Base-by-base conservation (phyloP, 768 basidiomycete genomes). In the Termitomyces titanicus region DNA sequence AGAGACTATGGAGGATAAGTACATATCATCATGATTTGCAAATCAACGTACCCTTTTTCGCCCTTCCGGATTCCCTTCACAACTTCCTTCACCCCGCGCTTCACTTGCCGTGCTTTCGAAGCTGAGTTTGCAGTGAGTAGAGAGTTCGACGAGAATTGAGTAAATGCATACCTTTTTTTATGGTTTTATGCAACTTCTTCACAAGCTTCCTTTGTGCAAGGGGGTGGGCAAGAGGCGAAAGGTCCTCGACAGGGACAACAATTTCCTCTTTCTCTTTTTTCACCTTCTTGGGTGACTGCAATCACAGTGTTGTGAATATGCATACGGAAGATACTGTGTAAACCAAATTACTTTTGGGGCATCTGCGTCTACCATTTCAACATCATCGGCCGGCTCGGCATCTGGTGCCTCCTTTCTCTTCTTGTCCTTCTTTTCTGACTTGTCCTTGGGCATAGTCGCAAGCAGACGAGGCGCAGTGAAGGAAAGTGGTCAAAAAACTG, bases 61-160 rank as follows among this genome's bases (percentile, higher is more conserved):
- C 95, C 95, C 69, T 99, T 99, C 51, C 95, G 82, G 39, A 99
- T 89, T 3, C 93, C 93, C 72, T 99, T 99, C 42, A 97, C 94
- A 33, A 99, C 92, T 72, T 99, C 97, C 72, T 98, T 98, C 46
- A 99, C 96, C 38, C 97, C 97, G 43, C 97, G 84, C 76, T 97
- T 98, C 31, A 98, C 88, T 71, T 97, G 94, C 56, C 96, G 85
- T 38, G 85, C 86, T 70, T 96, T 97, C 24, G 95, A 94, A 17
- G 97, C 94, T 96, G 64, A 25, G 46, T 42, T 20, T 20, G 43
- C 40, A 27, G 42, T 61, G 48, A 64, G 10, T 18, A 27, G 47
- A 48, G 6, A 2, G 45, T 25, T 20, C 15, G 22, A 35, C 29
- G 34, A 34, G n/a, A 51, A 34, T 29, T 31, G 33, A 13, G 13